Base-by-base conservation (phyloP, 2,329 filamentous ascomycete species). In the Xylariaceae sp. region DNA sequence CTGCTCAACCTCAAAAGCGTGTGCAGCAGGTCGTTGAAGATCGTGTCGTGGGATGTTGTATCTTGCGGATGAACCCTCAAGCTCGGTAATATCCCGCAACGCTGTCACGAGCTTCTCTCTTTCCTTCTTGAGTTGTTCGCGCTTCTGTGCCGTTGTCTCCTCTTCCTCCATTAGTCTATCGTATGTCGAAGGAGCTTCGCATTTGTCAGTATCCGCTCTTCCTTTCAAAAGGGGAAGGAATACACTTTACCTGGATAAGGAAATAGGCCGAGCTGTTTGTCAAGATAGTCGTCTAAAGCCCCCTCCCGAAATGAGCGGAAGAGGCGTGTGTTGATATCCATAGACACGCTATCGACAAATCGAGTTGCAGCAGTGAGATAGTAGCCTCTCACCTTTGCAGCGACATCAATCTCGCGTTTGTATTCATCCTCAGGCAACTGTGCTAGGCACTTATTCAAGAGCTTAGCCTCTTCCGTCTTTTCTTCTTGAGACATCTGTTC, bases 291-390 rank as follows among this genome's bases (percentile, higher is more conserved):
- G 20, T 63, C 53, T 1, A 64, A 40, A 6, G 33, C 41, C 1
- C 33, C 37, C 11, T 63, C 54, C 3, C 57, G 50, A 26, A 63
- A 46, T 6, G 11, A 32, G 13, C 54, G 57, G 36, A 62, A 57
- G 9, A 62, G 35, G 20, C 33, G 33, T 18, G 43, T 36, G 27
- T 59, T 57, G 4, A 62, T 26, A 21, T 59, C 54, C 48, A 60
- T 58, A 1, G 50, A 56, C 1, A 79, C 58, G 0, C 59, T 58
- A 13, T 91, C 87, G 1, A 82, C 75, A 62, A 89, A 87, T 2
- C 87, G 79, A 21, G 77, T 71, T 0, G 81, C 79, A 0, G 87
- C 86, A 3, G 86, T 79, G 32, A 81, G 75, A 64, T 91, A 91
- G 69, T 91, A 91, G 0, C 80, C 85, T 0, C 84, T 75, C 36